Percentiles rank a stretch among this genome's conserved stretches.
Evolutionary conservation across 2,329 filamentous ascomycete species (phyloP).

Genomic region (Sporothrix humicola): DNA sequence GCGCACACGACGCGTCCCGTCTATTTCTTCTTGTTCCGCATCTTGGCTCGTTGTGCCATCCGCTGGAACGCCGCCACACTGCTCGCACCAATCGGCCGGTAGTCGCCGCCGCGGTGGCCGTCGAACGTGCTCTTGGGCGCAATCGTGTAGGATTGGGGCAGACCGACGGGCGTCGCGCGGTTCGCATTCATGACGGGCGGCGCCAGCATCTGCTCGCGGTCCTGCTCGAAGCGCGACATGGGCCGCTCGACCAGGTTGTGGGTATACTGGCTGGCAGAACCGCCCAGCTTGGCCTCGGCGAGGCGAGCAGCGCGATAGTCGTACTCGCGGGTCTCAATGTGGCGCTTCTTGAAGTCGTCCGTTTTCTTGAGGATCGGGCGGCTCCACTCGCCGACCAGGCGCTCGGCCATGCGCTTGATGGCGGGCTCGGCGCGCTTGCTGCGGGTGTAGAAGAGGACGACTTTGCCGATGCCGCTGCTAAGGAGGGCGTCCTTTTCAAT

Average conservation of each 20-base stretch:
- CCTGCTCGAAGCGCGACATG: constrained; percentile 51
- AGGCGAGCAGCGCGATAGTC: constrained; percentile 64
- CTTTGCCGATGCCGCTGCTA: constrained; percentile 92
- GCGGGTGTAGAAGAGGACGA: constrained; percentile 95
- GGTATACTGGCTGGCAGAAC: constrained; percentile 51
- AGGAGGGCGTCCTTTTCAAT: constrained; percentile 90
- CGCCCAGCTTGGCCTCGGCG: constrained; percentile 47
- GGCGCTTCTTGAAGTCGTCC: constrained; percentile 90
- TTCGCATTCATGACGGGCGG: constrained; percentile 59
- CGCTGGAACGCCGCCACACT: constrained; percentile 69
- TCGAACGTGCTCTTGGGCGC: constrained; percentile 68
- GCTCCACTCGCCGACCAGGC: constrained; percentile 93
- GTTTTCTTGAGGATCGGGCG: constrained; percentile 91
- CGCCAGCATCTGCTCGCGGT: constrained; percentile 64
- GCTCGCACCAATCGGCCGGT: constrained; percentile 66
- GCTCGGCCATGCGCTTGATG: constrained; percentile 94
- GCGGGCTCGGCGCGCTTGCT: constrained; percentile 85
- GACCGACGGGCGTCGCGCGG: constrained; percentile 60
- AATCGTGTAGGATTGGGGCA: constrained; percentile 64
- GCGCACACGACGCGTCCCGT: background rate
- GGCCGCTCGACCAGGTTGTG: constrained; percentile 55
- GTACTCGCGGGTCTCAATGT: constrained; percentile 67
- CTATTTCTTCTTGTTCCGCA: constrained; percentile 40
- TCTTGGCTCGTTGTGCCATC: constrained; percentile 68
- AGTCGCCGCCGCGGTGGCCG: constrained; percentile 55